phyloP scores from a whole-genome alignment of 768 basidiomycete species.

The Russula sp. region DNA sequence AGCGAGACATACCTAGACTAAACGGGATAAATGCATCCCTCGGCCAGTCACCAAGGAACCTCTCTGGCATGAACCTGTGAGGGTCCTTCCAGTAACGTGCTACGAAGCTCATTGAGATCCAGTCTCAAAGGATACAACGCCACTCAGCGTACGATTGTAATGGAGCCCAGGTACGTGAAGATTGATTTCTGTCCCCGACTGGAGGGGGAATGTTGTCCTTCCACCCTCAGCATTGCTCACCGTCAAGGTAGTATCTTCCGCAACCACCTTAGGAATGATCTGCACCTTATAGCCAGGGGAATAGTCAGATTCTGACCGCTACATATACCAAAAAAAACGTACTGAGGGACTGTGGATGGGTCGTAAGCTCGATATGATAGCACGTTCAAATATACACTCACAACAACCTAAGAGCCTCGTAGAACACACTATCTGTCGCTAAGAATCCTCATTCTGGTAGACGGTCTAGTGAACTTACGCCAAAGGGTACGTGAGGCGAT shows the following conservation, averaged over 20 bases:
- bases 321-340: background rate
- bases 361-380: background rate
- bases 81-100: slow-evolving; percentile 53
- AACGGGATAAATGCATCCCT: slow-evolving; percentile 32
- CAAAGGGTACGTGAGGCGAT: slow-evolving; percentile 15
- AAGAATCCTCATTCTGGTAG: background rate
- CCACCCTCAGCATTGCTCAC: slow-evolving; percentile 33
- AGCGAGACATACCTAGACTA: slow-evolving; percentile 19
- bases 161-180: slow-evolving; percentile 38
- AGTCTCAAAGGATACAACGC: too few species aligned
- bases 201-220: slow-evolving; percentile 35
- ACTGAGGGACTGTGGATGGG: slow-evolving; percentile 4
- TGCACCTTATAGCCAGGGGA: slow-evolving; percentile 33
- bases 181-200: slow-evolving; percentile 34
- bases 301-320: background rate
- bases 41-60: slow-evolving; percentile 30
- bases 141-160: slow-evolving; percentile 37
- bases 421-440: slow-evolving; percentile 33
- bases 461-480: slow-evolving; percentile 12
- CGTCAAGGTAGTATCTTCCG: slow-evolving; percentile 40
- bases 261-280: slow-evolving; percentile 38
- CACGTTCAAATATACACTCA: slow-evolving; percentile 1
- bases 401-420: slow-evolving; percentile 44
- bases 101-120: slow-evolving; percentile 21
- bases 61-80: slow-evolving; percentile 35